Conservation (phyloP, 805 yeast genomes). For the Ogataea thermomethanolica region DNA sequence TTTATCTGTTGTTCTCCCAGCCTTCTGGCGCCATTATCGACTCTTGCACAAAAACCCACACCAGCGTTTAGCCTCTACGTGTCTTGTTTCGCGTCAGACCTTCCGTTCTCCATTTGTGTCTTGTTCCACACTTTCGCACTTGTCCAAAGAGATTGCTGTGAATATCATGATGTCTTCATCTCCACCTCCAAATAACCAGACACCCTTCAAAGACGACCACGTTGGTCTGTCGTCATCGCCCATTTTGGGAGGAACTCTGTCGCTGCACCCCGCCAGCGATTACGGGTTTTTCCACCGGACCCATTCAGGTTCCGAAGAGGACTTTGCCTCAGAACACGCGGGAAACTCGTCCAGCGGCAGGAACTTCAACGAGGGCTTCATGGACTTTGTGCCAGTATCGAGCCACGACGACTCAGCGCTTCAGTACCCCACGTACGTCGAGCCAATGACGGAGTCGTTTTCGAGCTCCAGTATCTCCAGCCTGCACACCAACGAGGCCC, state of each 20-base stretch:
- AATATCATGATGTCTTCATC: conserved; percentile 35
- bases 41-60: neutral
- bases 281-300: conserved; percentile 14
- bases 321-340: conserved; percentile 6
- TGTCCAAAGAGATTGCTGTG: conserved; percentile 6
- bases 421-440: conserved; percentile 24
- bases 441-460: conserved; percentile 29
- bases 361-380: conserved; percentile 17
- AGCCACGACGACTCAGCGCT: conserved; percentile 23
- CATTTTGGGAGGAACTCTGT: conserved; percentile 18
- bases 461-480: conserved; percentile 35
- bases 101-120: neutral
- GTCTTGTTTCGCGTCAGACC: neutral
- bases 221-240: conserved; percentile 25
- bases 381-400: conserved; percentile 32
- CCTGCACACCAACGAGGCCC: conserved; percentile 13
- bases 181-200: conserved; percentile 26
- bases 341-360: conserved; percentile 3
- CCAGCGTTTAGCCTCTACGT: neutral
- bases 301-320: conserved; percentile 3
- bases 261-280: conserved; percentile 19
- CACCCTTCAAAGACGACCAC: conserved; percentile 18
- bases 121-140: conserved; percentile 3
- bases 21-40: neutral
- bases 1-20: neutral